These are phyloP conservation scores for Hypoxylon crocopeplum DNA, from an alignment of 495 filamentous ascomycete species.

Conservation along the genomic window DNA sequence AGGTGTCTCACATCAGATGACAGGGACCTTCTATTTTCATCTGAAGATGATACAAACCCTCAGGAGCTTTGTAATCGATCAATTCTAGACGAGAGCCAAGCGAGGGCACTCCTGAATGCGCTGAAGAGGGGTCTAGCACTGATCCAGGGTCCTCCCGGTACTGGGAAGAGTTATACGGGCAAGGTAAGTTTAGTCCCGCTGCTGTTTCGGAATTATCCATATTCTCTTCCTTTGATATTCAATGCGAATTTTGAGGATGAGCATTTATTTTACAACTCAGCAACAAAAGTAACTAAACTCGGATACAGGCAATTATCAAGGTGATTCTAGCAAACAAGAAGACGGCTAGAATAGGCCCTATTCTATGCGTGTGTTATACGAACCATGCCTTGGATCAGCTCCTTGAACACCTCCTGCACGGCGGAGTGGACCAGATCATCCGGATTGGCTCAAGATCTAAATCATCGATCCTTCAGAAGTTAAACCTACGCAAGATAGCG, in stretches of 20 bases:
- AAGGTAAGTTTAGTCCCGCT: slow-evolving; percentile 28
- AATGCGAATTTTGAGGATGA: no score
- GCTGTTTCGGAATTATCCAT: no score
- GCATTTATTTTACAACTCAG: no score
- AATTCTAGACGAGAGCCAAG: slow-evolving; percentile 65
- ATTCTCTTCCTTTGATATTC: no score
- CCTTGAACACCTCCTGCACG: slow-evolving; percentile 67
- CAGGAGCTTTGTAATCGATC: slow-evolving; percentile 48
- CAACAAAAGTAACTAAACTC: no score
- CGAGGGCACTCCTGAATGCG: slow-evolving; percentile 58
- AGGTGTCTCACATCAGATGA: slow-evolving; percentile 51
- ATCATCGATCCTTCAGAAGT: slow-evolving; percentile 55
- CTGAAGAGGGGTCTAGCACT: slow-evolving; percentile 64
- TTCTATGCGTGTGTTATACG: slow-evolving; percentile 70
- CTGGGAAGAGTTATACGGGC: slow-evolving; percentile 73
- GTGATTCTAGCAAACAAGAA: slow-evolving; percentile 65
- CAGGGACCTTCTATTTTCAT: slow-evolving; percentile 39
- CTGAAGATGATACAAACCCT: slow-evolving; percentile 45
- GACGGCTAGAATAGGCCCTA: slow-evolving; percentile 62
- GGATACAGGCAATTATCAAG: slow-evolving; percentile 57
- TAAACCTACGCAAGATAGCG: slow-evolving; percentile 53
- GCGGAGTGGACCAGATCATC: slow-evolving; percentile 65
- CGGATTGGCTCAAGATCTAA: slow-evolving; percentile 72
- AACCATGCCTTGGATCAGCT: slow-evolving; percentile 79
- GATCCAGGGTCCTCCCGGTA: slow-evolving; percentile 84